Evolutionary conservation across 169 alveolate species (phyloP).

Genomic region (Miamiensis avidus): DNA sequence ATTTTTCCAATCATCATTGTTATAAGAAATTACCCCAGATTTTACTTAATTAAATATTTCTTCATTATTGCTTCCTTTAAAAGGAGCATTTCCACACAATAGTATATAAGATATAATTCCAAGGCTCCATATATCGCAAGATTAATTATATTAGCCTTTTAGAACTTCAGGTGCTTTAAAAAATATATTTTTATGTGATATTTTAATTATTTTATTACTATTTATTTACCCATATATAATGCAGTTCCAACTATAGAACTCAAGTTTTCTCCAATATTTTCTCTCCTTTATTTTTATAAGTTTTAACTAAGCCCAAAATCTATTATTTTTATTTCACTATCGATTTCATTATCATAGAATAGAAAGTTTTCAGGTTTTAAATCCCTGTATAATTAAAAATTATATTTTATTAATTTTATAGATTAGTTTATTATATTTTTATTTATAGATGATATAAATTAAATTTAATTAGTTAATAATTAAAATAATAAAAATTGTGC

Average conservation of each 20-base stretch:
- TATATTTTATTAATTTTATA: too few species aligned
- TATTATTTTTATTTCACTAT: constrained; percentile 20
- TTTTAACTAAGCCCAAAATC: constrained; percentile 23
- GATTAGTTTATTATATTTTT: too few species aligned
- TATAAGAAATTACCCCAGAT: background rate
- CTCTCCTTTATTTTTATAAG: background rate
- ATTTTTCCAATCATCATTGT: background rate
- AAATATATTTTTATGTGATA: too few species aligned
- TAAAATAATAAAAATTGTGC: too few species aligned
- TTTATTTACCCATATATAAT: background rate
- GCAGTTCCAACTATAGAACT: background rate
- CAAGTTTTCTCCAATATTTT: background rate
- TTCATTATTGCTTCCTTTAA: background rate
- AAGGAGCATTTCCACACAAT: background rate
- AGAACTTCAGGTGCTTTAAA: background rate
- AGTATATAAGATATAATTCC: background rate
- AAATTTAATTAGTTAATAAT: too few species aligned
- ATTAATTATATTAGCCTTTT: background rate
- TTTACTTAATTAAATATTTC: background rate
- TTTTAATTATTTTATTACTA: background rate
- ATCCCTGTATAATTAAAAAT: background rate
- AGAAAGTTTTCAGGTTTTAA: constrained; percentile 3
- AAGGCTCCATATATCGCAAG: background rate
- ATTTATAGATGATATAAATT: too few species aligned
- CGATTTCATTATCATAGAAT: background rate